Evolutionary conservation across 371 early-diverging fungal genomes (phyloP), one percentile per base, ranked within the genome.

Genomic region (Homolaphlyctis polyrhiza): DNA sequence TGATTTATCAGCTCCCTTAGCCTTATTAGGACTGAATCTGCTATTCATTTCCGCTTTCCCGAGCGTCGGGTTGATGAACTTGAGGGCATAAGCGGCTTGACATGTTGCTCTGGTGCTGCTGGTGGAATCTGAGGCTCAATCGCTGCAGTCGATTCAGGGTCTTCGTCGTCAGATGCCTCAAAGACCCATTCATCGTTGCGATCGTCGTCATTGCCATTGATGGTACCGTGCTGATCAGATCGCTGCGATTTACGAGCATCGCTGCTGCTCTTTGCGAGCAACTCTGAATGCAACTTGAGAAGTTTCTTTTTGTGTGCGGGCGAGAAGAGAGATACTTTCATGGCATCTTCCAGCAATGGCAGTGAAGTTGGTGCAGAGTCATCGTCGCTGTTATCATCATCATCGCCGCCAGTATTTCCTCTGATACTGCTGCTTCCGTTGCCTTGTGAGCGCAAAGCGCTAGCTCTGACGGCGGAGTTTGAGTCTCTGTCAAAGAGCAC

Each of bases 301-400:
- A 76, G 29, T 28, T 67, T 67, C 25, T 35, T 69, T 43, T 76
- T 76, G 59, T 76, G 76, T 34, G 69, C 71, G 2, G 74, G 70
- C 28, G 76, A 73, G 58, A 73, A 76, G 61, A 71, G 71, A 35
- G 76, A 71, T n/a, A 76, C 76, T 35, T 76, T 76, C 4, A 76
- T 59, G 11, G 74, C 74, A 39, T 76, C 76, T 50, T 73, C 74
- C 35, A 76, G 73, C 30, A 76, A 36, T 39, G 74, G 70, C 51
- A 55, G 70, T 8, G 71, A n/a, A n/a, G n/a, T n/a, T n/a, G n/a
- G n/a, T n/a, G n/a, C n/a, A n/a, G n/a, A n/a, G n/a, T n/a, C n/a
- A n/a, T n/a, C n/a, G n/a, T n/a, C n/a, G n/a, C n/a, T n/a, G n/a
- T n/a, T n/a, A n/a, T n/a, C n/a, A n/a, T n/a, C n/a, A n/a, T n/a